These are phyloP conservation scores for Cutaneotrichosporon arboriforme DNA, from an alignment of 1,284 basidiomycete species.

Conservation along the genomic window DNA sequence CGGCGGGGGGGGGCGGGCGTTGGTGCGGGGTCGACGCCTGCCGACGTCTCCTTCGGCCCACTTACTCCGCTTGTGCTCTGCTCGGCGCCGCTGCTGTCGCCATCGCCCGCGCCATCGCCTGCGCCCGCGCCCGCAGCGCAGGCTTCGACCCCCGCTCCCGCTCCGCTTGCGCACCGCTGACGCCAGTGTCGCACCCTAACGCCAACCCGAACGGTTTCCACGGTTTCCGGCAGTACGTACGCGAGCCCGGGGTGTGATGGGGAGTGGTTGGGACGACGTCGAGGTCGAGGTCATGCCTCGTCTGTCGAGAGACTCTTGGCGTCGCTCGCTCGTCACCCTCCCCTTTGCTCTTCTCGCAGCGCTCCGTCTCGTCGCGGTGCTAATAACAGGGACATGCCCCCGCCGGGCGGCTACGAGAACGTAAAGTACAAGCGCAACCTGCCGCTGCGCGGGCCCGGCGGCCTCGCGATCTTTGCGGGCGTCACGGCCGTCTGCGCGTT, in stretches of 20 bases:
- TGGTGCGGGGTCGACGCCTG: too few relatives aligned
- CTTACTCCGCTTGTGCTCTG: too few relatives aligned
- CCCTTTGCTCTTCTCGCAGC: background rate
- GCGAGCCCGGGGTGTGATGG: background rate
- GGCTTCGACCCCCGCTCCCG: too few relatives aligned
- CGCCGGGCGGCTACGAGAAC: constrained; percentile 83
- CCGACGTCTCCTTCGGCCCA: too few relatives aligned
- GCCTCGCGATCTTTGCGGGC: constrained; percentile 75
- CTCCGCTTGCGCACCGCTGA: too few relatives aligned
- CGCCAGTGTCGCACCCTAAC: constrained; percentile 7
- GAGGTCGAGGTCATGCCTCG: too few relatives aligned
- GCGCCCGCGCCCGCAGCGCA: too few relatives aligned
- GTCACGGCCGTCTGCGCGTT: constrained; percentile 79
- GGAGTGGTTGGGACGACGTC: background rate
- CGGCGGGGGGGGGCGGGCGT: background rate
- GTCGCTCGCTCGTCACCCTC: background rate
- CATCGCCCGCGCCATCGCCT: too few relatives aligned
- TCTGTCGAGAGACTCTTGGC: too few relatives aligned
- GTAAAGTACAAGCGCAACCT: constrained; percentile 96
- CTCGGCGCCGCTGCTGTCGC: too few relatives aligned
- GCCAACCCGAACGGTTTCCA: constrained; percentile 8
- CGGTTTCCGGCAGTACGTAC: constrained; percentile 9
- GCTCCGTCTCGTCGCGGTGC: background rate
- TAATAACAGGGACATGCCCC: constrained; percentile 83
- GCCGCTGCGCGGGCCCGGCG: constrained; percentile 84